Conservation (phyloP, 805 yeast genomes). For the Kodamaea laetipori region DNA sequence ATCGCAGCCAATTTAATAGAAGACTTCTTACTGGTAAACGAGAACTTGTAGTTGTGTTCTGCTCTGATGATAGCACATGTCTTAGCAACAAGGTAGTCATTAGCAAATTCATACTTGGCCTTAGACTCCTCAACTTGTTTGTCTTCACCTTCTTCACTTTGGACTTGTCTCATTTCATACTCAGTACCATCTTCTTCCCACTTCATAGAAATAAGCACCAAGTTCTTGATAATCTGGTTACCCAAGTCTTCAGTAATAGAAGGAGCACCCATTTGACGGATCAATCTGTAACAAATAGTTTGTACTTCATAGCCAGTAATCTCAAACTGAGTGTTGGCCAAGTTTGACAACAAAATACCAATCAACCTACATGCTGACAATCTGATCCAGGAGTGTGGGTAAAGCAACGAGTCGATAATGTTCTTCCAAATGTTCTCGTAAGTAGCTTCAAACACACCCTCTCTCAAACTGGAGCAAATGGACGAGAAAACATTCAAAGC, state of each 20-base stretch:
- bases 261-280: constrained; percentile 86
- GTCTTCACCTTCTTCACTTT: constrained; percentile 21
- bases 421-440: constrained; percentile 51
- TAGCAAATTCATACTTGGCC: constrained; percentile 37
- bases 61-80: constrained; percentile 64
- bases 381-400: constrained; percentile 93
- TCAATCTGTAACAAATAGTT: constrained; percentile 61
- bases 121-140: constrained; percentile 21
- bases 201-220: constrained; percentile 57
- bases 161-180: constrained; percentile 26
- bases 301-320: constrained; percentile 54
- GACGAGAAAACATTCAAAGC: constrained; percentile 55
- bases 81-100: constrained; percentile 65
- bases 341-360: constrained; percentile 50
- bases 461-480: constrained; percentile 41
- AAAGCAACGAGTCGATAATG: constrained; percentile 59
- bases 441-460: constrained; percentile 25
- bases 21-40: constrained; percentile 62
- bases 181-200: constrained; percentile 57
- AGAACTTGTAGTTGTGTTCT: constrained; percentile 55
- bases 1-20: constrained; percentile 73
- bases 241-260: constrained; percentile 63
- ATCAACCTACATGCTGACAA: constrained; percentile 61
- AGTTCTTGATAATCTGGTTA: constrained; percentile 62
- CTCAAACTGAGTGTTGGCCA: constrained; percentile 36